Evolutionary conservation across 768 basidiomycete species (phyloP).

Genomic region (Scleroderma bovista): DNA sequence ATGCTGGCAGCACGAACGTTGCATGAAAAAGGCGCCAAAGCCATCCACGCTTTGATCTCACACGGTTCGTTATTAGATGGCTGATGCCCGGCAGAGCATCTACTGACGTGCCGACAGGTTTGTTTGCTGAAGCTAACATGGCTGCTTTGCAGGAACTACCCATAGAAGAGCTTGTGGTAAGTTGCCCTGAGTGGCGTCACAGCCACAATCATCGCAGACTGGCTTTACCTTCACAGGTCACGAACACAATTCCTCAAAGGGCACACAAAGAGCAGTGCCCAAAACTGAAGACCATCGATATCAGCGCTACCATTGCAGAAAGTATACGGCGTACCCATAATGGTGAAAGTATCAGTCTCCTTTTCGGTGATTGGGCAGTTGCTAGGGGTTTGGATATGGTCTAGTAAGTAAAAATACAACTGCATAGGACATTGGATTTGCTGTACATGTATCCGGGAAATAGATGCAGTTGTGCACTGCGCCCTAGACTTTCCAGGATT

Average conservation of each 20-base stretch:
- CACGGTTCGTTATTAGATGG: conserved; percentile 56
- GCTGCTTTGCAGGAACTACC: conserved; percentile 62
- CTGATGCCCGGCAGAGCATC: conserved; percentile 7
- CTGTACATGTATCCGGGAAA: too few relatives aligned
- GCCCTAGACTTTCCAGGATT: too few relatives aligned
- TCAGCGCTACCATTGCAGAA: conserved; percentile 90
- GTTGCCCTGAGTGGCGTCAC: conserved; percentile 17
- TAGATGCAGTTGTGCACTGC: background rate
- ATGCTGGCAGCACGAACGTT: conserved; percentile 80
- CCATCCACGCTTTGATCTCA: conserved; percentile 83
- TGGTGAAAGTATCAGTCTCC: conserved; percentile 84
- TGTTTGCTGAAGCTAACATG: conserved; percentile 76
- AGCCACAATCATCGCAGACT: background rate
- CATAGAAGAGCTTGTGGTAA: conserved; percentile 79
- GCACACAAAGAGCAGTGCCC: conserved; percentile 55
- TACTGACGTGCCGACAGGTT: conserved; percentile 39
- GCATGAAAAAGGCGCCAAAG: conserved; percentile 82
- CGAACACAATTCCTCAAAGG: conserved; percentile 89
- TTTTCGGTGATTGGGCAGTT: conserved; percentile 82
- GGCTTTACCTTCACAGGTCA: conserved; percentile 51
- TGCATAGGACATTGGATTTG: background rate
- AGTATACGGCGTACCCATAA: conserved; percentile 94
- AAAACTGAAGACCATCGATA: conserved; percentile 86
- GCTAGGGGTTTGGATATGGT: conserved; percentile 26
- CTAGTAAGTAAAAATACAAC: conserved; percentile 8